Base-by-base conservation (phyloP, 2,329 filamentous ascomycete genomes). In the Hypocreales sp. region DNA sequence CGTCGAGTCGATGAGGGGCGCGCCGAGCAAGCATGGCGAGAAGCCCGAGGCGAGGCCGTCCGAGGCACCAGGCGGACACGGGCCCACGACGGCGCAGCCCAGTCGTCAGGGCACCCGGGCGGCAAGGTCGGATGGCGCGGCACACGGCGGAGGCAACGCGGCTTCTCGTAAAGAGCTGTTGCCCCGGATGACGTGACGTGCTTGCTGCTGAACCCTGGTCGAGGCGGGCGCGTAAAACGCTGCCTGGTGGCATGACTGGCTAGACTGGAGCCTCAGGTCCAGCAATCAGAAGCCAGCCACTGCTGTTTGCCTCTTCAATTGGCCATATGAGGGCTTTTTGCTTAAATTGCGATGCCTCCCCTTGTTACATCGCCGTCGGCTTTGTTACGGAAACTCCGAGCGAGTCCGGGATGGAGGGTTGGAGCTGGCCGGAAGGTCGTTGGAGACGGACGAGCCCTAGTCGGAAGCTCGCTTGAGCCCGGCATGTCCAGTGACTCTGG, bases 191-290 rank as follows among this genome's bases (percentile, higher is more conserved):
- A 11, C 6, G 20, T 7, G 11, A 14, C 21, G 3, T 2, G 21
- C 21, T 14, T 14, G 6, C 21, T 14, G 13, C 21, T 5, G 22
- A 38, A 56, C 51, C 56, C 59, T 48, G 55, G 59, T 47, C 45
- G 39, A 48, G 37, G 31, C 40, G 40, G 62, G 64, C 64, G 64
- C 63, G 56, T 68, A 68, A 60, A 50, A 53, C 51, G 51, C 50
- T 54, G 54, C 47, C 51, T 49, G 56, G 47, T 65, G 60, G 61
- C 51, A 49, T 46, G 49, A 40, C 34, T 41, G 45, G 39, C 39
- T n/a, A n/a, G n/a, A 49, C 51, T 50, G 48, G 47, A 46, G 50
- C 47, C 40, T 41, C 42, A 41, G 39, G 47, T 55, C 41, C 51
- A 52, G 55, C 61, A 65, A 64, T 64, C 49, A 50, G 53, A 60